Percentiles rank a stretch among this genome's conserved stretches.
These are phyloP conservation scores for Castanea crenata DNA, from an alignment of 306 rosid genomes.

Conservation along the genomic window DNA sequence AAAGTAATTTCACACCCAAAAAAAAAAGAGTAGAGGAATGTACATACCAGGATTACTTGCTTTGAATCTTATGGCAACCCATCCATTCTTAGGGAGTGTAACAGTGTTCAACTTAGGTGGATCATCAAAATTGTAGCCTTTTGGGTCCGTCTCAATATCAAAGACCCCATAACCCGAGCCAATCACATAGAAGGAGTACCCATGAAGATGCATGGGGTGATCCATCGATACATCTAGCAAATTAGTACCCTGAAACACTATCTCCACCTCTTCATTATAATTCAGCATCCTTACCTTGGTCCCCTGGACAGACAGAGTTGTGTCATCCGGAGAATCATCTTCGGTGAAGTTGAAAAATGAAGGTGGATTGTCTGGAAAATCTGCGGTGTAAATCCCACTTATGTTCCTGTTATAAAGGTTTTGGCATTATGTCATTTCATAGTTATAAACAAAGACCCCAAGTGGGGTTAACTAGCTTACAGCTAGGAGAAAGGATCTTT, in stretches of 20 bases:
- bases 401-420: conserved; percentile 23
- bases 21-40: no score
- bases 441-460: no score
- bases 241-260: conserved; percentile 43
- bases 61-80: conserved; percentile 34
- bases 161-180: conserved; percentile 34
- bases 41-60: conserved; percentile 40
- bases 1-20: no score
- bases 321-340: conserved; percentile 10
- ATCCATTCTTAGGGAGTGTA: conserved; percentile 35
- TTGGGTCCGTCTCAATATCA: conserved; percentile 7
- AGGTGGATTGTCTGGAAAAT: conserved; percentile 33
- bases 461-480: no score
- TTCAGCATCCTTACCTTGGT: conserved; percentile 25
- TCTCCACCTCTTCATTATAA: conserved; percentile 33
- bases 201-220: conserved; percentile 53
- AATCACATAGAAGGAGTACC: conserved; percentile 34
- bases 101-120: conserved; percentile 27
- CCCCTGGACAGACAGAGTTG: conserved; percentile 11
- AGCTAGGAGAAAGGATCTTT: no score
- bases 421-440: no score
- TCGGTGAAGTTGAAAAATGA: conserved; percentile 34
- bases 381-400: conserved; percentile 24
- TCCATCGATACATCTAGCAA: conserved; percentile 25
- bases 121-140: conserved; percentile 29